Conservation (phyloP, 352 stramenopile genomes). For the Hyphochytrium catenoides region DNA sequence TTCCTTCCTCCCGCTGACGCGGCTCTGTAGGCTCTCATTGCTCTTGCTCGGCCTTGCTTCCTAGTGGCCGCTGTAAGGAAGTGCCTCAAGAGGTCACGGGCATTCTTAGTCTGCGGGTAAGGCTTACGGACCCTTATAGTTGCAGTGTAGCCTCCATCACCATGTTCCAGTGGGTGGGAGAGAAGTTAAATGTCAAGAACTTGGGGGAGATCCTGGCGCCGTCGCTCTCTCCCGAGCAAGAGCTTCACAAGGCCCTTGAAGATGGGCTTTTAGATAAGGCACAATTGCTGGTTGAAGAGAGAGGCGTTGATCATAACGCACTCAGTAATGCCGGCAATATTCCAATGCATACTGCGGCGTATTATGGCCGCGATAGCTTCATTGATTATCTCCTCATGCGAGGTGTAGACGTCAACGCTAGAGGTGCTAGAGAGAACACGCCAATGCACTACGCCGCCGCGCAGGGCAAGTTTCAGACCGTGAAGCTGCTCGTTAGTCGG, state of each 20-base stretch:
- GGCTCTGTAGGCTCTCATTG: too few relatives aligned
- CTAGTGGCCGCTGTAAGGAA: too few relatives aligned
- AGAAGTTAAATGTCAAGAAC: constrained; percentile 69
- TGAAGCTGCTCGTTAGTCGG: constrained; percentile 35
- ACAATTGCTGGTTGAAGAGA: constrained; percentile 30
- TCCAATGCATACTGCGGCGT: constrained; percentile 54
- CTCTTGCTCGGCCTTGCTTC: too few relatives aligned
- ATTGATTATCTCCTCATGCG: constrained; percentile 36
- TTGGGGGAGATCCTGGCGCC: constrained; percentile 58
- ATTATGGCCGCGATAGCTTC: constrained; percentile 41
- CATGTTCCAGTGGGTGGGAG: constrained; percentile 66
- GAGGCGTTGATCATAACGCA: constrained; percentile 31
- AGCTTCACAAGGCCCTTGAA: constrained; percentile 48
- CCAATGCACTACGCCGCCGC: constrained; percentile 50
- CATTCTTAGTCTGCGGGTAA: too few relatives aligned
- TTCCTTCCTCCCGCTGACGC: too few relatives aligned
- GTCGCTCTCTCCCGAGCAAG: constrained; percentile 54
- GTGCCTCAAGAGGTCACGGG: too few relatives aligned
- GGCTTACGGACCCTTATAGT: too few relatives aligned
- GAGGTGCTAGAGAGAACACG: constrained; percentile 38
- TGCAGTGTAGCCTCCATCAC: not conserved
- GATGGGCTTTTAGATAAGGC: constrained; percentile 42
- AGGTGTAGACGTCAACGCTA: constrained; percentile 35
- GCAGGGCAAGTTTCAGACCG: constrained; percentile 36
- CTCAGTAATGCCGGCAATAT: constrained; percentile 41